Base-by-base conservation (phyloP, 768 basidiomycete species). In the Suillus cothurnatus region DNA sequence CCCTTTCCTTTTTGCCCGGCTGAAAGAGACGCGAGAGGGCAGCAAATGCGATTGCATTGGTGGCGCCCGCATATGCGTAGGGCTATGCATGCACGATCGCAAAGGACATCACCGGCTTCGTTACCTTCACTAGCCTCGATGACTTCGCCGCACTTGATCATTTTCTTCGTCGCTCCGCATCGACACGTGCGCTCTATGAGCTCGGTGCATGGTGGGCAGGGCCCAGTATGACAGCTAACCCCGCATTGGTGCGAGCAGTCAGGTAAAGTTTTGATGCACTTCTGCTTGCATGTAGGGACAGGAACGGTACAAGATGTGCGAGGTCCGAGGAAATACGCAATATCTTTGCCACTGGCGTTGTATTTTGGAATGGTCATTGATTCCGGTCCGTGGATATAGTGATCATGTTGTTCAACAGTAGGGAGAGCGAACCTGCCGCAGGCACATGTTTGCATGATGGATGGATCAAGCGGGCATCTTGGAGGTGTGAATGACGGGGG, bases 1-100 rank as follows among this genome's bases (percentile, higher is more conserved):
- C 87, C 78, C 70, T 88, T 88, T 19, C 76, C 81, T 71, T 90
- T 92, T 69, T 83, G 82, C 26, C 75, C 66, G 17, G 76, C 71
- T 15, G 84, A 81, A 6, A 92, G 78, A 23, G 83, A 86, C 0
- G 94, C 91, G 0, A 98, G 84, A 0, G 97, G 96, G 71, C 97
- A 99, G 73, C 97, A 99, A 11, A 90, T 65, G 4, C 95, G 84
- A 21, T 82, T 81, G 73, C 97, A 99, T 67, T 91, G 88, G 71
- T 99, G 97, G 26, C 88, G 82, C 0, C 96, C 94, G 72, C 97
- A 99, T 9, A 86, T 84, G 19, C 95, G 86, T 12, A 94, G 79
- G 0, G 89, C 92, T 23, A 80, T 78, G 73, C 97, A 99, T 1
- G 88, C 85, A 38, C 86, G 84, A 63, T 94, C 90, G 76, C 97